phyloP scores from a whole-genome alignment of 305 asterid species.

The Withania somnifera region DNA sequence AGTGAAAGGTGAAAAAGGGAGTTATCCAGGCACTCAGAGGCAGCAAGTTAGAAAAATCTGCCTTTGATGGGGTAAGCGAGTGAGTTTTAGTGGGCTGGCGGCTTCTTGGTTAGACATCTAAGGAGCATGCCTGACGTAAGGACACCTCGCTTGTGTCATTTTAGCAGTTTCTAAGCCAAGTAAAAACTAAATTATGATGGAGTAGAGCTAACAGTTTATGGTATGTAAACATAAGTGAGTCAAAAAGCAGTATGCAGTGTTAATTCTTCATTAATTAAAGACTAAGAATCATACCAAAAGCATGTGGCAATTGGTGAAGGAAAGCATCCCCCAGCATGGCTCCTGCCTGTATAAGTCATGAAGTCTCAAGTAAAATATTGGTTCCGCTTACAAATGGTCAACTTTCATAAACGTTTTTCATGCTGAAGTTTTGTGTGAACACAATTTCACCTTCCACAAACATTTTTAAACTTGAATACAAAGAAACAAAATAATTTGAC shows the following conservation, averaged over 20 bases:
- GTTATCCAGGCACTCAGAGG: background rate
- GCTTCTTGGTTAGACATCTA: slow-evolving; percentile 4
- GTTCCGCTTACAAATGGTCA: background rate
- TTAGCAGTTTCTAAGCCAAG: background rate
- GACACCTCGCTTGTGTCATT: background rate
- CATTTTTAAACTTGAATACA: background rate
- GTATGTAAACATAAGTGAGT: background rate
- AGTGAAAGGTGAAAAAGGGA: background rate
- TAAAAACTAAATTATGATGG: background rate
- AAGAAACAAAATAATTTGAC: background rate
- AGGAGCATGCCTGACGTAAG: background rate
- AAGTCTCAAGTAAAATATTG: background rate
- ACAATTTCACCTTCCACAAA: background rate
- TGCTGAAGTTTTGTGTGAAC: background rate
- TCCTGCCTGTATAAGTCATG: slow-evolving; percentile 69
- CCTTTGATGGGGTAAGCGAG: background rate
- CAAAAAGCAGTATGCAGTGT: background rate
- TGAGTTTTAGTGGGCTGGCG: background rate
- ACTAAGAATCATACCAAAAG: slow-evolving; percentile 58
- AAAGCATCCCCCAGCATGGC: slow-evolving; percentile 99
- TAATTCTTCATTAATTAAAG: background rate
- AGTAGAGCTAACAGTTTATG: background rate
- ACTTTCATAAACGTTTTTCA: background rate
- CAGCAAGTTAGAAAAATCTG: background rate
- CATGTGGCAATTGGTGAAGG: slow-evolving; percentile 99